Evolutionary conservation across 257 asterid genomes (phyloP), one percentile per base, ranked within the genome.

Genomic region (Eucommia ulmoides): DNA sequence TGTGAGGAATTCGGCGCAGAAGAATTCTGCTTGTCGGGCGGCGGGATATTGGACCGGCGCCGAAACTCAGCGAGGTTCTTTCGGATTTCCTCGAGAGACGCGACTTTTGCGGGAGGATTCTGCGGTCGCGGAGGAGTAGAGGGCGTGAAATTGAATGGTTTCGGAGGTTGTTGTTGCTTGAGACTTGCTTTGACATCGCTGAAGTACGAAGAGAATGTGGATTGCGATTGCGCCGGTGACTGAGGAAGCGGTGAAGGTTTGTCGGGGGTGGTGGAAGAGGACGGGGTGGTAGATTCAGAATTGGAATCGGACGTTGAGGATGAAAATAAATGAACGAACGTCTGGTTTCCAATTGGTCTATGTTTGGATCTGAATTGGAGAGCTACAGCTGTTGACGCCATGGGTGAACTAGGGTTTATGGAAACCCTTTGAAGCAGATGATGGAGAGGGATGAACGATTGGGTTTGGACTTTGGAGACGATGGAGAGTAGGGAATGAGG

Each of bases 301-400:
- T 33, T 24, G 45, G 50, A 8, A 29, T 20, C 8, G 45, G 58
- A 48, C 24, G 51, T 22, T 23, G 54, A 66, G 19, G 53, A 51
- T 15, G 33, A 45, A 50, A 29, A 45, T 45, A 33, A 51, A 41
- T n/a, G 53, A 38, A 0, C 11, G 45, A 14, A 14, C 49, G 8
- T 6, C 33, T 23, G 20, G 23, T 23, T 23, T 24, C 46, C 7
- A 38, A n/a, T 35, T 17, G 24, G 52, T 2, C 22, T 55, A 45
- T 21, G 21, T 26, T 21, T 52, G 3, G 56, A 64, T 49, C 69
- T 73, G 63, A 75, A 63, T 11, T 41, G 69, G 63, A 70, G 58
- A 63, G 65, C 71, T 17, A 45, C 74, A 73, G 69, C 49, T 47
- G 74, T 58, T 22, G 69, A 66, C 71, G 81, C 75, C 81, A 75